Conservation (phyloP, 805 yeast species). For the Ogataea allantospora region DNA sequence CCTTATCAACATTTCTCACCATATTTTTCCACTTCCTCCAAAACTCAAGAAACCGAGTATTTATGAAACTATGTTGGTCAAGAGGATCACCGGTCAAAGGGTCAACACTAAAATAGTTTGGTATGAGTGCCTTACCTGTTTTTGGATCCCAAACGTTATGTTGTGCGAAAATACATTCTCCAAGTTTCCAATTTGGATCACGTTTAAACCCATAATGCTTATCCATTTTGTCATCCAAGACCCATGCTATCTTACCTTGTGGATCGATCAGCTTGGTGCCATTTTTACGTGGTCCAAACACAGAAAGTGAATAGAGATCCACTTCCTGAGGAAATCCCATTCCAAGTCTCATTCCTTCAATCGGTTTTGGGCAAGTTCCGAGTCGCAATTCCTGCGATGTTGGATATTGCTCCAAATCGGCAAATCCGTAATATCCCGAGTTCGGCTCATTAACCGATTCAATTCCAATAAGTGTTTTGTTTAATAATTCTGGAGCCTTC, state of each 20-base stretch:
- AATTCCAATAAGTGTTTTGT: slow-evolving; percentile 61
- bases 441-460: slow-evolving; percentile 88
- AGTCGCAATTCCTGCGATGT: slow-evolving; percentile 63
- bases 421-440: slow-evolving; percentile 66
- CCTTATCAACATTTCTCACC: slow-evolving; percentile 45
- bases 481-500: slow-evolving; percentile 44
- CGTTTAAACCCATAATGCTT: slow-evolving; percentile 69
- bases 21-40: slow-evolving; percentile 49
- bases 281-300: slow-evolving; percentile 72
- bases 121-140: slow-evolving; percentile 39
- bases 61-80: slow-evolving; percentile 57
- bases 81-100: slow-evolving; percentile 40
- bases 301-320: slow-evolving; percentile 65
- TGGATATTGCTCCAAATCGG: slow-evolving; percentile 55
- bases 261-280: slow-evolving; percentile 64
- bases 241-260: slow-evolving; percentile 68
- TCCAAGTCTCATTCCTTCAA: slow-evolving; percentile 72
- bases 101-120: slow-evolving; percentile 50
- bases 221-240: slow-evolving; percentile 53
- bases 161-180: slow-evolving; percentile 77
- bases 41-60: slow-evolving; percentile 61
- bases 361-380: slow-evolving; percentile 81
- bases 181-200: slow-evolving; percentile 61
- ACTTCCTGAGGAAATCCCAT: slow-evolving; percentile 71
- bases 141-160: slow-evolving; percentile 71